These are phyloP conservation scores for Hydnum rufescens DNA, from an alignment of 768 basidiomycete genomes.

Conservation along the genomic window DNA sequence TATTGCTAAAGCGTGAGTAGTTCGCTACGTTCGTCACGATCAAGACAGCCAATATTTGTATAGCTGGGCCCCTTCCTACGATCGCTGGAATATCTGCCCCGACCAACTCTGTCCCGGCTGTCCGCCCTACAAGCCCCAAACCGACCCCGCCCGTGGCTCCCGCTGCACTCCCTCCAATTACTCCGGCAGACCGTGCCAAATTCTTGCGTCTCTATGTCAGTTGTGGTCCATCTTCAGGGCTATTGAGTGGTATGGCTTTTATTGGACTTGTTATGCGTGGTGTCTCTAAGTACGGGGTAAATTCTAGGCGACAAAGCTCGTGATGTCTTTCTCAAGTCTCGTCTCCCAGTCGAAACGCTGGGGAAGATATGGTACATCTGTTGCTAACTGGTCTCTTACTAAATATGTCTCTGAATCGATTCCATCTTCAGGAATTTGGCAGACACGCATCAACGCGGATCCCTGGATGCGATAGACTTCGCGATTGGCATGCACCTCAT, in stretches of 20 bases:
- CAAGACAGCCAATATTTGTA: neutral
- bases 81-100: conserved; percentile 45
- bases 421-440: conserved; percentile 51
- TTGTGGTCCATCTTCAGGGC: conserved; percentile 50
- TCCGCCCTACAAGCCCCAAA: neutral
- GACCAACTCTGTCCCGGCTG: conserved; percentile 14
- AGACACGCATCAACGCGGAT: conserved; percentile 85
- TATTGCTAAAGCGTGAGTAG: conserved; percentile 50
- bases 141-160: neutral
- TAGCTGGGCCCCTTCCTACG: conserved; percentile 69
- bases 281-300: too few species aligned
- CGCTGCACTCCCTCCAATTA: conserved; percentile 37
- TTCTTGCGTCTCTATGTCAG: conserved; percentile 62
- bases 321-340: conserved; percentile 80
- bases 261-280: neutral
- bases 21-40: neutral
- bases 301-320: conserved; percentile 63
- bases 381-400: neutral
- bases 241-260: conserved; percentile 43
- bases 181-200: conserved; percentile 64
- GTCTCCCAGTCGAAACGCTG: conserved; percentile 67
- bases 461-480: conserved; percentile 79
- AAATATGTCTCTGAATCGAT: neutral
- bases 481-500: conserved; percentile 93
- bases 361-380: conserved; percentile 79